phyloP scores from a whole-genome alignment of 768 basidiomycete species.

The Clitopilus passeckerianus region DNA sequence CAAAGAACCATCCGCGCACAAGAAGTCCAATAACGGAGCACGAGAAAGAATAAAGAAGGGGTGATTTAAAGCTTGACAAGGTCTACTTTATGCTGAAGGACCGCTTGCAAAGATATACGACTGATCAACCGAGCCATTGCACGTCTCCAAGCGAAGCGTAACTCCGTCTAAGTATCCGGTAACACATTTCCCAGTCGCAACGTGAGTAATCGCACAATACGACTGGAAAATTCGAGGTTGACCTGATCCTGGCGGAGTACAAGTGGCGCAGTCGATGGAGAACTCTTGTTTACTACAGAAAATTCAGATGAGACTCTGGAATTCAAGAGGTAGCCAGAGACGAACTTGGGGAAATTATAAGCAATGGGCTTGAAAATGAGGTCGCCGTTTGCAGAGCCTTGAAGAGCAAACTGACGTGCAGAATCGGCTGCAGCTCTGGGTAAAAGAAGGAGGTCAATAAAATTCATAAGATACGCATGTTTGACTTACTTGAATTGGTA shows the following conservation, averaged over 20 bases:
- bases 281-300: slow-evolving; percentile 3
- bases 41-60: too few relatives aligned
- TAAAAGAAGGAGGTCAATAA: background rate
- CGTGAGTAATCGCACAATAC: slow-evolving; percentile 3
- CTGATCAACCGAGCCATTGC: slow-evolving; percentile 2
- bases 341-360: background rate
- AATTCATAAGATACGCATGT: background rate
- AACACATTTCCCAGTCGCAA: slow-evolving; percentile 1
- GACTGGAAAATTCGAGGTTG: background rate
- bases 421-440: slow-evolving; percentile 4
- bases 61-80: too few relatives aligned
- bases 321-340: background rate
- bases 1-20: too few relatives aligned
- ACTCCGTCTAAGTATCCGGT: background rate
- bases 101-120: slow-evolving; percentile 7
- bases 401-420: background rate
- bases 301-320: background rate
- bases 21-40: too few relatives aligned
- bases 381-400: slow-evolving; percentile 1
- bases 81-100: background rate
- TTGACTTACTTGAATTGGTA: slow-evolving; percentile 7
- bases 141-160: background rate
- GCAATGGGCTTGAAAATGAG: background rate
- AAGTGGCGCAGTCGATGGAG: background rate
- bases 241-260: background rate